phyloP scores from a whole-genome alignment of 805 yeast genomes.

The Ogataea pignaliae region DNA sequence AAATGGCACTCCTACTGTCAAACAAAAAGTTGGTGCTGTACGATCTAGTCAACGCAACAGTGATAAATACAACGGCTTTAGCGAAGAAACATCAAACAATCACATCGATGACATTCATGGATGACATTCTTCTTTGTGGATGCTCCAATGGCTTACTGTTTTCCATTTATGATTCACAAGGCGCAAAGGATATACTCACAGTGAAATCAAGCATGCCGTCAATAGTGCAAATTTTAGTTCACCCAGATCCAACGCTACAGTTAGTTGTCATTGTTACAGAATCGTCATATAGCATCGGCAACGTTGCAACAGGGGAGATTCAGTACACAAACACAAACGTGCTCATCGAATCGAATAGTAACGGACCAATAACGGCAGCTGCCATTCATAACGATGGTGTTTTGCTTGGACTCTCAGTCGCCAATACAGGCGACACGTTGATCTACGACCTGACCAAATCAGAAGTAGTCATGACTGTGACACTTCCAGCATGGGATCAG shows the following conservation, averaged over 20 bases:
- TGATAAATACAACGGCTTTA: not conserved
- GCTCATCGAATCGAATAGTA: too few species aligned
- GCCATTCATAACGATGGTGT: conserved; percentile 36
- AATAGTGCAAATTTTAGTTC: too few species aligned
- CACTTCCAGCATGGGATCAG: conserved; percentile 2
- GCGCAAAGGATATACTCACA: too few species aligned
- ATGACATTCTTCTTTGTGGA: not conserved
- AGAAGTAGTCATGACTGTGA: conserved; percentile 31
- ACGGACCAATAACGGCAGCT: conserved; percentile 1
- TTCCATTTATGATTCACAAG: not conserved
- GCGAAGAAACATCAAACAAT: not conserved
- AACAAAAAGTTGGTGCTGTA: not conserved
- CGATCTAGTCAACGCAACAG: not conserved
- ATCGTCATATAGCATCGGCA: too few species aligned
- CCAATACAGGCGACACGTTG: conserved; percentile 28
- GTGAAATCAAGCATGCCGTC: too few species aligned
- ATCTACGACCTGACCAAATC: conserved; percentile 39
- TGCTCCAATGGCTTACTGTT: not conserved
- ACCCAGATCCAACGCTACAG: too few species aligned
- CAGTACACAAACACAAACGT: too few species aligned
- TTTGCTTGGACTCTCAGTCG: conserved; percentile 33
- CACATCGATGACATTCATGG: not conserved
- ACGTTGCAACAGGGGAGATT: too few species aligned
- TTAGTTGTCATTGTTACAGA: too few species aligned
- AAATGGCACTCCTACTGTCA: not conserved